These are phyloP conservation scores for Ustilago bromivora DNA, from an alignment of 1,284 basidiomycete species.

Conservation along the genomic window DNA sequence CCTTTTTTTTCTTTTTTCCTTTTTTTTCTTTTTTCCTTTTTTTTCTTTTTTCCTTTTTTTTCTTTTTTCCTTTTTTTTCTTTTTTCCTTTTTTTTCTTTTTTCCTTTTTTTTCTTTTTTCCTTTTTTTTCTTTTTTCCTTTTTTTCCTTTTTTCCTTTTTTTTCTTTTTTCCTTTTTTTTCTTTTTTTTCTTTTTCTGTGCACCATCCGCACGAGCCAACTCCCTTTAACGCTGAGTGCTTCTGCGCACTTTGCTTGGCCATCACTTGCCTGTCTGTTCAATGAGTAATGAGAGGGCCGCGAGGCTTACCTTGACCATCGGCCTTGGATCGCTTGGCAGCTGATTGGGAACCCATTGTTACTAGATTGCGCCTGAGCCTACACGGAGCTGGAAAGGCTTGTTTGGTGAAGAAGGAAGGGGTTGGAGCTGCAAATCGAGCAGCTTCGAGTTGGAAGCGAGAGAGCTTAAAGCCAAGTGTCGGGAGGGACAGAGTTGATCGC, in stretches of 20 bases:
- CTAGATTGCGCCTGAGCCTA: background rate
- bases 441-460: background rate
- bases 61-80: background rate
- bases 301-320: slow-evolving; percentile 38
- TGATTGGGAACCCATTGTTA: slow-evolving; percentile 24
- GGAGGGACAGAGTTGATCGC: background rate
- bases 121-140: background rate
- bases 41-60: background rate
- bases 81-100: background rate
- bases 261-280: background rate
- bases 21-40: background rate
- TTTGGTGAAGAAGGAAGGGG: background rate
- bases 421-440: background rate
- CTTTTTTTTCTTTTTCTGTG: slow-evolving; percentile 3
- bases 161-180: slow-evolving; percentile 4
- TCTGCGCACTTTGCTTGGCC: background rate
- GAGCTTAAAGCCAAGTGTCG: background rate
- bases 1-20: background rate
- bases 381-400: background rate
- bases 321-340: slow-evolving; percentile 28
- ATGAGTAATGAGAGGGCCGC: background rate
- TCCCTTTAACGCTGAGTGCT: background rate
- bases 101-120: background rate
- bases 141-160: background rate
- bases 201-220: slow-evolving; percentile 24